Conservation (phyloP, 257 asterid species). For the Lithospermum erythrorhizon region DNA sequence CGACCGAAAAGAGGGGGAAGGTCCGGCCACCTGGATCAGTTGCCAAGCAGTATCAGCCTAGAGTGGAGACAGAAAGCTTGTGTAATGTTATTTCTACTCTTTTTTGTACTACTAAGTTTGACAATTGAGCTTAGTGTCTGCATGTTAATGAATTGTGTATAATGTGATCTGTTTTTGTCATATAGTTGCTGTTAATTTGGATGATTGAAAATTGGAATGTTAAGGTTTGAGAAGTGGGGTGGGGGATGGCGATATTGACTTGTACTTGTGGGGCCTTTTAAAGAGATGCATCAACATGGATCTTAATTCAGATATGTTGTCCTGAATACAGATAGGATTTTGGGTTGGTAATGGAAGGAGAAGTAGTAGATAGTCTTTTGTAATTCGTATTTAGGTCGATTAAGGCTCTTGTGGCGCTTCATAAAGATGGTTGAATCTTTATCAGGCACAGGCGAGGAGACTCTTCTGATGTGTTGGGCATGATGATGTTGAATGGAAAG, state of each 20-base stretch:
- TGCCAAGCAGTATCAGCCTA: slow-evolving; percentile 33
- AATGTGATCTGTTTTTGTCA: slow-evolving; percentile 9
- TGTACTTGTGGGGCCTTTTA: slow-evolving; percentile 47
- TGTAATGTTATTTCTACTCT: slow-evolving; percentile 24
- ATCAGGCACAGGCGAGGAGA: too few relatives aligned
- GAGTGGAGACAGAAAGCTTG: slow-evolving; percentile 35
- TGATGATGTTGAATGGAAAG: too few relatives aligned
- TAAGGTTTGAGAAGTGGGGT: slow-evolving; percentile 14
- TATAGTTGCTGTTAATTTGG: slow-evolving; percentile 6
- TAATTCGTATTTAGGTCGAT: too few relatives aligned
- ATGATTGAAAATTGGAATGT: slow-evolving; percentile 8
- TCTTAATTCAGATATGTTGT: slow-evolving; percentile 26
- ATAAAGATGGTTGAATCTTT: too few relatives aligned
- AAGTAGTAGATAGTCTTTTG: too few relatives aligned
- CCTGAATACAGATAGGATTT: slow-evolving; percentile 15
- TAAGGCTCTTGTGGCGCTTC: too few relatives aligned
- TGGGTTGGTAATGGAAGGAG: slow-evolving; percentile 15
- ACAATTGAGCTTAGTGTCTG: neutral
- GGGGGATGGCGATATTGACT: slow-evolving; percentile 3
- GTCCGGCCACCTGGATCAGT: slow-evolving; percentile 42
- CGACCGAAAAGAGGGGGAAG: slow-evolving; percentile 58
- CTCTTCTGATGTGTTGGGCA: too few relatives aligned
- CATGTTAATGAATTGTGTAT: neutral
- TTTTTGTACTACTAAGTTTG: slow-evolving; percentile 2
- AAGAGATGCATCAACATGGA: slow-evolving; percentile 33